Conservation (phyloP, 2,329 filamentous ascomycete genomes). For the Sporothrix variecibatus region DNA sequence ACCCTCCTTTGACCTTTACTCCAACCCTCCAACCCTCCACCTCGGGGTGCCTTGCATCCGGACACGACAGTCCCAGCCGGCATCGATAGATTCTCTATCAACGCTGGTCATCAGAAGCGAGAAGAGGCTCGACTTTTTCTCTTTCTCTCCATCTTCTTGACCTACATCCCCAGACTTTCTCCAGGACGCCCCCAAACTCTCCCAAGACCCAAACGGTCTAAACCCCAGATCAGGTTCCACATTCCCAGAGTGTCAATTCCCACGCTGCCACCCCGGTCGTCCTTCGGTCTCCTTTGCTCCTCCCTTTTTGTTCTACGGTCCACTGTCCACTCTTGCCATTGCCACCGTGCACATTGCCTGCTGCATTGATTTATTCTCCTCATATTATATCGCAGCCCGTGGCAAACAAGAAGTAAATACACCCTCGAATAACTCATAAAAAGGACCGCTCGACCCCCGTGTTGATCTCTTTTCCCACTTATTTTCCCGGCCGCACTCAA, state of each 20-base stretch:
- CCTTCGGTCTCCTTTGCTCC: background rate
- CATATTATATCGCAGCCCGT: background rate
- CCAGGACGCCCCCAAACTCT: background rate
- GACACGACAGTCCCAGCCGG: background rate
- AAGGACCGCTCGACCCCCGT: background rate
- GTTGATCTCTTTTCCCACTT: constrained; percentile 10
- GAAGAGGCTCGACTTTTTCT: background rate
- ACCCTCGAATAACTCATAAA: background rate
- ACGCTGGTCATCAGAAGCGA: background rate
- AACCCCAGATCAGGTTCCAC: constrained; percentile 9
- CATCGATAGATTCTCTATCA: background rate
- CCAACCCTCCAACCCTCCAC: background rate
- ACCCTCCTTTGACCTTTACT: background rate
- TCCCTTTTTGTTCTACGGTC: background rate
- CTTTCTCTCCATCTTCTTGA: background rate
- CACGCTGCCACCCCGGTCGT: background rate
- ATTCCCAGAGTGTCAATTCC: background rate
- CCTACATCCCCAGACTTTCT: background rate
- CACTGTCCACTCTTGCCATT: background rate
- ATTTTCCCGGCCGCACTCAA: constrained; percentile 11
- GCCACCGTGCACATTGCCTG: constrained; percentile 2
- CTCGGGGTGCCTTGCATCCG: constrained; percentile 7
- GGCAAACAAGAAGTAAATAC: background rate
- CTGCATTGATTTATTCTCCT: background rate
- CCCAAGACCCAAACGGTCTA: background rate